Conservation (phyloP, 345 rosid genomes). For the Aurinia saxatilis region DNA sequence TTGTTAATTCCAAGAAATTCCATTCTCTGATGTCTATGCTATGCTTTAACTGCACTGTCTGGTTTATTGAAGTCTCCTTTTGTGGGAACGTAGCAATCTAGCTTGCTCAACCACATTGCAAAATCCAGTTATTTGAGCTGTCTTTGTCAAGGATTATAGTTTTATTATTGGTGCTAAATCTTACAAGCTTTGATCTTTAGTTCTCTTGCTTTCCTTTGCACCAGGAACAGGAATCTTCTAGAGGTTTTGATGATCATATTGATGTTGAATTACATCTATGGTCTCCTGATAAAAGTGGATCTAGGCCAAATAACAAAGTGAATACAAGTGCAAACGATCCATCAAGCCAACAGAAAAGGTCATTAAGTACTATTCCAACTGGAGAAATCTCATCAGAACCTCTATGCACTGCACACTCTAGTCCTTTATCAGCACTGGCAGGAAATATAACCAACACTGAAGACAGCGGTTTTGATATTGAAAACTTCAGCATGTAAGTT, state of each 20-base stretch:
- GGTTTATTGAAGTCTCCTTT: slow-evolving; percentile 3
- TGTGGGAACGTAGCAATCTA: slow-evolving; percentile 2
- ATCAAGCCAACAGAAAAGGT: slow-evolving; percentile 32
- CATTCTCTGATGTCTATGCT: not conserved
- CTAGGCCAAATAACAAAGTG: slow-evolving; percentile 37
- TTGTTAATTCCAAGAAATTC: not conserved
- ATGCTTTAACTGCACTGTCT: slow-evolving; percentile 11
- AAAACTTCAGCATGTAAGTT: slow-evolving; percentile 54
- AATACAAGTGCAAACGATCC: slow-evolving; percentile 32
- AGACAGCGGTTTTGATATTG: slow-evolving; percentile 32
- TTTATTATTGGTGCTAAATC: not conserved
- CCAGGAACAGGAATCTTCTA: slow-evolving; percentile 48
- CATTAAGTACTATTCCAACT: slow-evolving; percentile 31
- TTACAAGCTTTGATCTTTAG: slow-evolving; percentile 1
- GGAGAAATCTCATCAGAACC: slow-evolving; percentile 28
- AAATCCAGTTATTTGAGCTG: slow-evolving; percentile 7
- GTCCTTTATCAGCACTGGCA: slow-evolving; percentile 15
- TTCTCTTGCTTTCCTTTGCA: slow-evolving; percentile 19
- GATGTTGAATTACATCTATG: slow-evolving; percentile 27
- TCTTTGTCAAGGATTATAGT: slow-evolving; percentile 5
- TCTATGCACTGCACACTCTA: slow-evolving; percentile 33
- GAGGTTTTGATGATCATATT: slow-evolving; percentile 42
- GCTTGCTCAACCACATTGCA: not conserved
- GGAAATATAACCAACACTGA: slow-evolving; percentile 29
- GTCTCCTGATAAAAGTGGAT: slow-evolving; percentile 40